Percentiles rank a stretch among this genome's conserved stretches.
phyloP scores from a whole-genome alignment of 768 basidiomycete genomes.

The Pisolithus tinctorius region DNA sequence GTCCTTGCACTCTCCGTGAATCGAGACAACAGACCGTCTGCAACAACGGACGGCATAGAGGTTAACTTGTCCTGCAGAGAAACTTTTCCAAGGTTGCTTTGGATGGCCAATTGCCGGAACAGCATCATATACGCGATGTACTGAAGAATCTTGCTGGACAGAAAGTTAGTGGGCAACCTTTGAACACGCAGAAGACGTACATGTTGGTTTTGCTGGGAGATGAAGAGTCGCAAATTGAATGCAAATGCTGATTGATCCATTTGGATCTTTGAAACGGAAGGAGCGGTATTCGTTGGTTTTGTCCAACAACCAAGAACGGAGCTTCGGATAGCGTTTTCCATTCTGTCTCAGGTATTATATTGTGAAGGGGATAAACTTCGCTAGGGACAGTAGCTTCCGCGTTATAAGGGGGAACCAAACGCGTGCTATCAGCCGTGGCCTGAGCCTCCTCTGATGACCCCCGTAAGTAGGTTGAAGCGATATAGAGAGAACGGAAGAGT shows the following conservation, averaged over 20 bases:
- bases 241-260: slow-evolving; percentile 69
- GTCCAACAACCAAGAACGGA: slow-evolving; percentile 45
- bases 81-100: slow-evolving; percentile 39
- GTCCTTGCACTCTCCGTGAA: slow-evolving; percentile 76
- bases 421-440: slow-evolving; percentile 51
- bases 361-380: slow-evolving; percentile 69
- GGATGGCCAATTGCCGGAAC: slow-evolving; percentile 45
- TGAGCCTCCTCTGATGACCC: slow-evolving; percentile 64
- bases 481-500: too few species aligned
- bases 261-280: slow-evolving; percentile 57
- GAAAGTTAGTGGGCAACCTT: neutral
- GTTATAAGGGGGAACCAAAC: slow-evolving; percentile 74
- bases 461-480: too few species aligned
- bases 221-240: slow-evolving; percentile 30
- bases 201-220: slow-evolving; percentile 54
- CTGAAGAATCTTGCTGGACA: slow-evolving; percentile 58
- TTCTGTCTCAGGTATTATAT: slow-evolving; percentile 76
- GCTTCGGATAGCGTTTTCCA: slow-evolving; percentile 62
- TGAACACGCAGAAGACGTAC: slow-evolving; percentile 34
- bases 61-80: slow-evolving; percentile 50
- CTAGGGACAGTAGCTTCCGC: slow-evolving; percentile 56
- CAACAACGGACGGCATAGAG: slow-evolving; percentile 51
- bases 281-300: slow-evolving; percentile 43
- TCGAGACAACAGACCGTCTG: slow-evolving; percentile 68
- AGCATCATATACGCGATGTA: slow-evolving; percentile 81